Percentiles rank a stretch among this genome's conserved stretches.
Conservation (phyloP, 345 rosid genomes). For the Salix viminalis region DNA sequence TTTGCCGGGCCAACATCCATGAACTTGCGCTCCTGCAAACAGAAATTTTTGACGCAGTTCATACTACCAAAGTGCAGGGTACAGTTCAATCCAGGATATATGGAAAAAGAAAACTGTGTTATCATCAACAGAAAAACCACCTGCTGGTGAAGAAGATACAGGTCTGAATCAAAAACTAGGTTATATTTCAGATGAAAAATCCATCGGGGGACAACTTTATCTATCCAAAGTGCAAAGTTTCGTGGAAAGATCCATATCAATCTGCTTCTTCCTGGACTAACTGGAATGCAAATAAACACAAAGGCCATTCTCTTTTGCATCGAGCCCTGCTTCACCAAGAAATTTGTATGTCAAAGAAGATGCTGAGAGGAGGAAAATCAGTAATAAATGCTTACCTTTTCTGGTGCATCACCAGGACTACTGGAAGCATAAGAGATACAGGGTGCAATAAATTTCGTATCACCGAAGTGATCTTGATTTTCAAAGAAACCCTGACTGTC, state of each 20-base stretch:
- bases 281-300: conserved; percentile 82
- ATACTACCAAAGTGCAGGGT: no score
- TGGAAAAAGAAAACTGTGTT: background rate
- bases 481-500: conserved; percentile 51
- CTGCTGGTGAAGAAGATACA: conserved; percentile 84
- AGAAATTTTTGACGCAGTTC: background rate
- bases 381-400: conserved; percentile 31
- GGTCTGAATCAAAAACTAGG: conserved; percentile 79
- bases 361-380: background rate
- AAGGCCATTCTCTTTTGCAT: conserved; percentile 38
- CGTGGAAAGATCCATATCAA: conserved; percentile 81
- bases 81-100: no score
- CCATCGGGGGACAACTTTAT: conserved; percentile 79
- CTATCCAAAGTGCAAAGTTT: conserved; percentile 61
- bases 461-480: conserved; percentile 54
- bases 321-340: conserved; percentile 21
- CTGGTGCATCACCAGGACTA: conserved; percentile 27
- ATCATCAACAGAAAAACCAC: conserved; percentile 26
- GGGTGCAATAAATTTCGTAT: conserved; percentile 57
- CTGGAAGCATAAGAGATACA: conserved; percentile 55
- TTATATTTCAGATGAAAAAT: conserved; percentile 72
- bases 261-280: conserved; percentile 84
- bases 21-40: conserved; percentile 68
- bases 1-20: conserved; percentile 60
- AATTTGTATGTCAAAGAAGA: background rate